These are phyloP conservation scores for Plasmodium fragile DNA, from an alignment of 169 alveolate genomes.

Conservation along the genomic window DNA sequence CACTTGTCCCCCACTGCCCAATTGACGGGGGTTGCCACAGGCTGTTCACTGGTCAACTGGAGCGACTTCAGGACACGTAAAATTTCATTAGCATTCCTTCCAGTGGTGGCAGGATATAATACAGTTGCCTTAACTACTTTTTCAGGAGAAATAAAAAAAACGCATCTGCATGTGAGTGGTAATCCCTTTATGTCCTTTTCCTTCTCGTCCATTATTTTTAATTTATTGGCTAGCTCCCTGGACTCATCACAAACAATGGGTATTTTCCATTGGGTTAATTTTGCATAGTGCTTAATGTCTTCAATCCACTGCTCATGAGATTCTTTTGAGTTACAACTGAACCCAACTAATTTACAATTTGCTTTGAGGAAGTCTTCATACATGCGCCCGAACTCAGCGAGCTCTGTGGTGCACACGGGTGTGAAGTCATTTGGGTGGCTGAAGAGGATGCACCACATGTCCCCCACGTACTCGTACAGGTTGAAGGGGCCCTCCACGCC, in stretches of 20 bases:
- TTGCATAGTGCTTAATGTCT: constrained; percentile 44
- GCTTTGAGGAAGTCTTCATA: constrained; percentile 73
- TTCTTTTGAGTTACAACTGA: constrained; percentile 79
- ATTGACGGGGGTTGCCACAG: constrained; percentile 85
- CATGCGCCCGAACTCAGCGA: constrained; percentile 81
- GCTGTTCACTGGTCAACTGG: constrained; percentile 77
- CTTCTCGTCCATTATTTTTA: constrained; percentile 85
- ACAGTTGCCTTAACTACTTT: constrained; percentile 78
- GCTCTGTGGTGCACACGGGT: constrained; percentile 90
- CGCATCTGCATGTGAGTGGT: constrained; percentile 86
- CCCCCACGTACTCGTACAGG: constrained; percentile 20
- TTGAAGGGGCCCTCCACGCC: constrained; percentile 37
- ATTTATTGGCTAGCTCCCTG: constrained; percentile 33
- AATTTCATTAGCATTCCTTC: constrained; percentile 85
- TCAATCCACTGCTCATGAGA: constrained; percentile 79
- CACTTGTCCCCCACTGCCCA: constrained; percentile 79
- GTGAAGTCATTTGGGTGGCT: constrained; percentile 88
- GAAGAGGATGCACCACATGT: constrained; percentile 63
- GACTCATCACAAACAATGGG: constrained; percentile 73
- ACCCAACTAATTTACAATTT: constrained; percentile 81
- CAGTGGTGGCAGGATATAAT: constrained; percentile 88
- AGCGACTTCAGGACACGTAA: constrained; percentile 84
- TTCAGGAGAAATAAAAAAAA: constrained; percentile 81
- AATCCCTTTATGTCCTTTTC: constrained; percentile 82
- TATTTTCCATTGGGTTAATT: constrained; percentile 61